These are phyloP conservation scores for Lagenidium giganteum DNA, from an alignment of 352 stramenopile species.

Conservation along the genomic window DNA sequence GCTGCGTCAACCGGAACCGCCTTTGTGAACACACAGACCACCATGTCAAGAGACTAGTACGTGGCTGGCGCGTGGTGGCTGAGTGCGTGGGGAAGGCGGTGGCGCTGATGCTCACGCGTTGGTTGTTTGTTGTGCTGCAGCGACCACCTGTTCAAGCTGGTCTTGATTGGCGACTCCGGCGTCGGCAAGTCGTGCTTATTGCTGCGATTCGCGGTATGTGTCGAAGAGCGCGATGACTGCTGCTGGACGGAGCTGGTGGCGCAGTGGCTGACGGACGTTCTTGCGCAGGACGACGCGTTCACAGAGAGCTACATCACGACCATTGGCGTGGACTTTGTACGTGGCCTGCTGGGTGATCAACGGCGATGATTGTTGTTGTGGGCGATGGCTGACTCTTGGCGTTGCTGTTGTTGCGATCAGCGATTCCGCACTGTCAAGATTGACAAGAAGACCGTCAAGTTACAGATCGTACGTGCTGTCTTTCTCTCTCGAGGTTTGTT, in stretches of 20 bases:
- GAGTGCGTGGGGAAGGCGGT: neutral
- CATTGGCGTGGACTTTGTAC: conserved; percentile 94
- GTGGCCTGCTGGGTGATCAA: conserved; percentile 13
- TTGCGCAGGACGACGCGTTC: conserved; percentile 92
- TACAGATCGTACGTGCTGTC: conserved; percentile 91
- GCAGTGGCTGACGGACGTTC: neutral
- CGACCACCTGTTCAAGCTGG: conserved; percentile 97
- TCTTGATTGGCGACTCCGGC: conserved; percentile 97
- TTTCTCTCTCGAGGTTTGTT: neutral
- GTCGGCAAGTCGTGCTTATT: conserved; percentile 99
- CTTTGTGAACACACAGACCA: conserved; percentile 4
- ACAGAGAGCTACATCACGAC: conserved; percentile 98
- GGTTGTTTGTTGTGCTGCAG: conserved; percentile 17
- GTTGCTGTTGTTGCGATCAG: conserved; percentile 29
- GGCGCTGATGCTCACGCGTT: conserved; percentile 3
- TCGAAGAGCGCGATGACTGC: neutral
- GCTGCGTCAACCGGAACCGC: too few species aligned
- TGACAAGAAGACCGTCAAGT: conserved; percentile 98
- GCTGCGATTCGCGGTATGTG: conserved; percentile 93
- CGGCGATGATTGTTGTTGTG: neutral
- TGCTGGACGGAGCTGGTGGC: neutral
- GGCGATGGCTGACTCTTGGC: neutral
- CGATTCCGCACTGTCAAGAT: conserved; percentile 97
- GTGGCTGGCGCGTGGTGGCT: conserved; percentile 7
- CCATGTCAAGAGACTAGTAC: conserved; percentile 82